Percentiles rank a stretch among this genome's conserved stretches.
Conservation (phyloP, 2,329 filamentous ascomycete species). For the Pezicula neosporulosa region DNA sequence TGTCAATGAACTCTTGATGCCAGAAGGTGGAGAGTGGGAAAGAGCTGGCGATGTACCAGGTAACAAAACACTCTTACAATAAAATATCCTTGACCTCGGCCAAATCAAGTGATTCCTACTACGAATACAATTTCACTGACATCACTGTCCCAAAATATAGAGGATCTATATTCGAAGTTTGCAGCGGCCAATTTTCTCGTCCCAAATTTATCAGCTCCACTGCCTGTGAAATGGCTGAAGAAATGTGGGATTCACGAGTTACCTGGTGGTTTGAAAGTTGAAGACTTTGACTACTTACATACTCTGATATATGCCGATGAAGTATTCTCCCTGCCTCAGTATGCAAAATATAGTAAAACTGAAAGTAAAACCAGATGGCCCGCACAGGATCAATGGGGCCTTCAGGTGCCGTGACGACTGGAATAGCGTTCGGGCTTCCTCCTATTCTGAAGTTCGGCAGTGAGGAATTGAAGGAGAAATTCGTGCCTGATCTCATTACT, state of each 20-base stretch:
- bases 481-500: constrained; percentile 64
- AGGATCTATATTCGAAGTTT: constrained; percentile 62
- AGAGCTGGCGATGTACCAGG: constrained; percentile 39
- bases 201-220: constrained; percentile 64
- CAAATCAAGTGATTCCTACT: neutral
- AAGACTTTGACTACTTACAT: constrained; percentile 73
- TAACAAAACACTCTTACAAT: neutral
- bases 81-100: neutral
- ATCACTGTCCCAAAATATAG: constrained; percentile 33
- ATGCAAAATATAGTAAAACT: constrained; percentile 5
- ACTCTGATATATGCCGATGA: constrained; percentile 69
- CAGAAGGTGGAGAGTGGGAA: constrained; percentile 68
- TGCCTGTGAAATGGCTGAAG: constrained; percentile 67
- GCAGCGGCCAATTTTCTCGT: constrained; percentile 64
- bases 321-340: constrained; percentile 28
- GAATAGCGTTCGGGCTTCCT: constrained; percentile 70
- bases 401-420: constrained; percentile 61
- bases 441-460: constrained; percentile 68
- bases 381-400: constrained; percentile 64
- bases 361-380: constrained; percentile 44
- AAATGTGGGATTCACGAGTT: constrained; percentile 63
- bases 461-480: constrained; percentile 57
- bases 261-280: constrained; percentile 61
- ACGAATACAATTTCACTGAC: neutral
- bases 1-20: constrained; percentile 57